Base-by-base conservation (phyloP, 176 grass and related monocot species). In the Alopecurus myosuroides region DNA sequence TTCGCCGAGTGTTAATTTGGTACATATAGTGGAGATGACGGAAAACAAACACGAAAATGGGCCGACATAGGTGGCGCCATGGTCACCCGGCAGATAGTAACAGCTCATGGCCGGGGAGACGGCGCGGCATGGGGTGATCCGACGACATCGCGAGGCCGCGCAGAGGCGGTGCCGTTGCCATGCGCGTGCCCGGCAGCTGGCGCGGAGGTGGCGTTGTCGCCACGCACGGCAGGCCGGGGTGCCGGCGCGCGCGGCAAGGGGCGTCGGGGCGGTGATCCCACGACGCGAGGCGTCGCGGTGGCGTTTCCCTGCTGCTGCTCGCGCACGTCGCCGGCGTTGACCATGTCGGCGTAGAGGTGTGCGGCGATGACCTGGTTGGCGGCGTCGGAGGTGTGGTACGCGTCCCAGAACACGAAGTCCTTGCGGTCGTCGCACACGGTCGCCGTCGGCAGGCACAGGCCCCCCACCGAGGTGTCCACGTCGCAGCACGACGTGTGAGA, bases 321-420 rank as follows among this genome's bases (percentile, higher is more conserved):
- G 26, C 55, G 86, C 70, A 46, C 82, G 5, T 78, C 33, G 77
- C 81, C 87, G 11, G 88, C 52, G 62, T 76, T 52, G 26, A 90
- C 79, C 88, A 90, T 90, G 3, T 86, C 84, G 25, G 63, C 52
- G 62, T 92, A 99, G 74, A 99, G 86, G 76, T 39, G 66, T 30
- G 84, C 79, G 36, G 97, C 93, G 80, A 99, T 99, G 77, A 96
- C 70, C 84, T 90, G 60, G 78, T 96, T 99, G 25, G 97, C 97
- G 18, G 97, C 91, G 51, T 99, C 97, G 30, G 93, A 90, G 70
- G 97, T 95, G 91, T 96, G 97, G 70, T 99, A 99, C 2, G 93
- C 97, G 55, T 99, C 97, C 97, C 97, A 99, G 88, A 99, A 96
- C 64, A 99, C 93, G 60, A 87, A 99, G 26, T 87, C 89, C 41